Evolutionary conservation across 805 yeast genomes (phyloP), one percentile per base, ranked within the genome.

Genomic region (Hanseniaspora clermontiae): DNA sequence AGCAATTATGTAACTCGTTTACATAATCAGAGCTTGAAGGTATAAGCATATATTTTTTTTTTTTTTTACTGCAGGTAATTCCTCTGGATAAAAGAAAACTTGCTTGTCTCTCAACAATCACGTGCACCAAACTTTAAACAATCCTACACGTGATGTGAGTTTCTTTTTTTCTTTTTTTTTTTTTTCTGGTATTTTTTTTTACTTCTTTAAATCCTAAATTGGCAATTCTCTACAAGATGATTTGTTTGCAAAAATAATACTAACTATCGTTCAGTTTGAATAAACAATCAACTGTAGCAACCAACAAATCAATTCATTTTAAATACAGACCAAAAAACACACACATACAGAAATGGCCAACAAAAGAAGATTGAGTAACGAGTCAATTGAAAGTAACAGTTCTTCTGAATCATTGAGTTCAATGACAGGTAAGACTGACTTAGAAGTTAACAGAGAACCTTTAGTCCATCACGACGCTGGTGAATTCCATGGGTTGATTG

Each of bases 331-430:
- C 6, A 40, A 40, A 8, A 12, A n/a, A 40, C 5, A 17, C 5
- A 40, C 43, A 40, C 17, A 27, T 24, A 57, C 6, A n/a, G 12
- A 32, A 10, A 67, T 66, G 70, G 68, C 66, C 27, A 61, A 65
- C 12, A 68, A 68, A 57, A 68, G 70, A 66, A 67, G 68, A 60
- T 59, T 52, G 27, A 52, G 56, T 17, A 45, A 52, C 14, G 56
- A 29, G 5, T 52, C 56, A 11, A 17, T 64, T 29, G 66, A 62
- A 37, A 73, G 77, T 2, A 79, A 84, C 1, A 72, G 75, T 57
- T 83, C 87, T 17, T 87, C 87, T 5, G 88, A 82, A 65, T 73
- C 74, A 24, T 85, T 87, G 3, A 87, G 83, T 42, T 55, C 58
- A 11, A 55, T 55, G 58, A 55, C 77, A 45, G 70, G 63, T 58